A percentile compares a stretch with the other conserved stretches of the same genome.
Conservation (phyloP, 73 alveolate genomes). For the Blepharisma stoltei region DNA sequence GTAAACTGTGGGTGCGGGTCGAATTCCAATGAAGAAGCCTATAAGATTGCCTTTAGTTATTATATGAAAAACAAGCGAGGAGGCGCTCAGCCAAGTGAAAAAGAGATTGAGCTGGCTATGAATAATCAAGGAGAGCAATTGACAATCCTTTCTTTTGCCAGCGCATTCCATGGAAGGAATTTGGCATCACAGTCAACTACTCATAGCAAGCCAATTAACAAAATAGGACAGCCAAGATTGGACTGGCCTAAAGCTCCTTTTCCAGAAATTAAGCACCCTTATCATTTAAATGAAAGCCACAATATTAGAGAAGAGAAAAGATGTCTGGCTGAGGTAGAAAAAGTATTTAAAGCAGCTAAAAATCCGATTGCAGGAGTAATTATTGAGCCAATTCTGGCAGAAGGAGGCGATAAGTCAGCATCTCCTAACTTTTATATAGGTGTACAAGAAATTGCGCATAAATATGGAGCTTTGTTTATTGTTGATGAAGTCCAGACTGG, state of each 20-base stretch:
- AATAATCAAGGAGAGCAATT: no score
- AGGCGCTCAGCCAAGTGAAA: no score
- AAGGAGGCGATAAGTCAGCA: slow-evolving; percentile 33
- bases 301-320: slow-evolving; percentile 28
- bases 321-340: slow-evolving; percentile 24
- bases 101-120: no score
- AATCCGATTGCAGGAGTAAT: slow-evolving; percentile 38
- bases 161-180: slow-evolving; percentile 32
- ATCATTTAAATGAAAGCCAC: slow-evolving; percentile 2
- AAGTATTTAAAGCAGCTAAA: slow-evolving; percentile 17
- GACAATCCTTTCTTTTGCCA: slow-evolving; percentile 15
- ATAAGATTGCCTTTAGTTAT: slow-evolving; percentile 22
- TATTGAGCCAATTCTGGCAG: slow-evolving; percentile 33
- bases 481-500: slow-evolving; percentile 46
- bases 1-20: slow-evolving; percentile 26
- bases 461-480: slow-evolving; percentile 39
- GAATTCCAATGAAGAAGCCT: slow-evolving; percentile 17
- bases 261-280: slow-evolving; percentile 37
- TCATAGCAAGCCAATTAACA: slow-evolving; percentile 19
- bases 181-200: neutral
- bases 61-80: neutral
- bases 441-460: slow-evolving; percentile 17
- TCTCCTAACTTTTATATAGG: slow-evolving; percentile 31
- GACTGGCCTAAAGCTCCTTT: slow-evolving; percentile 37
- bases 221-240: slow-evolving; percentile 31